Evolutionary conservation across 2,329 filamentous ascomycete genomes (phyloP), one percentile per base, ranked within the genome.

Genomic region (Fusarium sp.): DNA sequence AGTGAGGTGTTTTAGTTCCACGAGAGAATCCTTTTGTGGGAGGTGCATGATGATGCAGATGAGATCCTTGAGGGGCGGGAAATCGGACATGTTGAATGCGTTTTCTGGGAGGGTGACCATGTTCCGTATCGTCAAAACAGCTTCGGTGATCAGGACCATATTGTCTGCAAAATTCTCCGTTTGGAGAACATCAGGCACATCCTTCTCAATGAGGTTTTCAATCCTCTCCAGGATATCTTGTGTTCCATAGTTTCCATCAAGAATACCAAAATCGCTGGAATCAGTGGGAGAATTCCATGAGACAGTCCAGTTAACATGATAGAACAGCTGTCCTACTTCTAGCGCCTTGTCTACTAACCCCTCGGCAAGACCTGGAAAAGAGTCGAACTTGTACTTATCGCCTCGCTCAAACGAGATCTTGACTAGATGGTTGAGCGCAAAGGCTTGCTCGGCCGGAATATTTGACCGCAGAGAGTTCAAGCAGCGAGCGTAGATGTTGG

Each of bases 91-190:
- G 73, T 93, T 95, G 24, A 84, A 79, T 0, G 94, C 94, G 72
- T 99, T 99, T 61, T 97, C 93, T 22, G 89, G 86, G 19, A 97
- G 81, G 76, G 96, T 91, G n/a, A 93, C 89, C 93, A 99, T 97
- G 75, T 99, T 99, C 47, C 95, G 88, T 39, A 98, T 82, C 15
- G 96, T 93, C 42, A 98, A 80, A 19, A 90, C 88, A 3, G 95
- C 93, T 76, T 98, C 93, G 24, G 90, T 94, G 61, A 96, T 84
- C 64, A 92, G 86, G 11, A 91, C 85, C 58, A 98, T 81, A 38
- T 85, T 81, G 62, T 93, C 88, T 12, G 86, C 83, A 65, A 91
- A 91, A 6, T 88, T 83, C 28, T 87, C 86, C 0, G 92, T 86
- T 61, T 93, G 86, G 25, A 97, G 81, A 69, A 92, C 85, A 61